Percentiles rank a stretch among this genome's conserved stretches.
These are phyloP conservation scores for Anisodus tanguticus DNA, from an alignment of 257 asterid species.

Conservation along the genomic window DNA sequence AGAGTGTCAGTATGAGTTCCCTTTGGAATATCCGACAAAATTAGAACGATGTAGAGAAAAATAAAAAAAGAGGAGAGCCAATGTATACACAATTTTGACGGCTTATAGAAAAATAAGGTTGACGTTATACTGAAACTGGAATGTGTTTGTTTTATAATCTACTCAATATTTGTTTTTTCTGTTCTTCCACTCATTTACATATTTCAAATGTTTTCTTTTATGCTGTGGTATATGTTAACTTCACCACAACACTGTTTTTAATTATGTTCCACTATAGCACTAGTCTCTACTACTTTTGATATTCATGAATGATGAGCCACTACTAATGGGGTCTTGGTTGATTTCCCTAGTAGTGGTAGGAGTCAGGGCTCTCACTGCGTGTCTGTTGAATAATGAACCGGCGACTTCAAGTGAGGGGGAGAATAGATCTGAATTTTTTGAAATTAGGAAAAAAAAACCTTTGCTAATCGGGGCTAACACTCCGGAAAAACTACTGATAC, in stretches of 20 bases:
- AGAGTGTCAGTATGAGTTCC: not conserved
- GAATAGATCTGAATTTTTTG: too few species aligned
- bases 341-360: too few species aligned
- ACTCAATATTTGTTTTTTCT: not conserved
- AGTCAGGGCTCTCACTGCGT: too few species aligned
- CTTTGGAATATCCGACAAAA: not conserved
- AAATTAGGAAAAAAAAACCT: too few species aligned
- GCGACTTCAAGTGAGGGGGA: too few species aligned
- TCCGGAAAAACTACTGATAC: not conserved
- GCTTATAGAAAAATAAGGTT: conserved; percentile 19
- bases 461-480: too few species aligned
- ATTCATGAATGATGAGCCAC: not conserved
- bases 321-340: too few species aligned
- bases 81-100: not conserved
- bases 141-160: not conserved
- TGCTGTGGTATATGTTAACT: not conserved
- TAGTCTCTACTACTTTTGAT: not conserved
- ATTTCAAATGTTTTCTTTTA: not conserved
- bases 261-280: not conserved
- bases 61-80: not conserved
- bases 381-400: too few species aligned
- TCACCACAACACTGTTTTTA: too few species aligned
- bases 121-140: not conserved
- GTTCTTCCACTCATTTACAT: not conserved
- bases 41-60: not conserved